Evolutionary conservation across 2,329 filamentous ascomycete genomes (phyloP), one percentile per base, ranked within the genome.

Genomic region (Plenodomus lindquistii): DNA sequence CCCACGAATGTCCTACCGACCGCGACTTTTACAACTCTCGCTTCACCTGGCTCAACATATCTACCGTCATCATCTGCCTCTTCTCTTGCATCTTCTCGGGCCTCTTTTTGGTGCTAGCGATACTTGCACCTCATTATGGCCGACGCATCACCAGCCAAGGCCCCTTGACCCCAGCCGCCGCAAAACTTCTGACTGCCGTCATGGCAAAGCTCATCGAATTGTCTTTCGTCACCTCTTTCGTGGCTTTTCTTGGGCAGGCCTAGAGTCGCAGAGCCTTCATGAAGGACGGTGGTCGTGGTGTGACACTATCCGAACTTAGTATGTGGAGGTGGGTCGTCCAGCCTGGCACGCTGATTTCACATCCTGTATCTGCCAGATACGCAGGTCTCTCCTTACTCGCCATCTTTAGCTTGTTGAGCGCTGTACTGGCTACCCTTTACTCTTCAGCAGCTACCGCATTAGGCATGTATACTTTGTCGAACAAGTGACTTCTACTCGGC

Each of bases 191-290:
- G 1, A 85, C 83, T n/a, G 81, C 87, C 0, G 71, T 90, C 2
- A 74, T 90, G 29, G 87, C 89, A 7, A 93, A 92, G 70, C 82
- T 86, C 0, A 89, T 92, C 40, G 89, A 93, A 70, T 66, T 92
- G 55, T 85, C 86, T 0, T 93, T 91, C 62, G 87, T 90, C 3
- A 90, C 88, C 0, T 85, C 89, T 0, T 88, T 90, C 51, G 86
- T 92, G 1, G 81, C 86, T 0, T 88, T 88, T 45, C 67, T 92
- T 0, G 89, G 89, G 0, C 89, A 94, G 66, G 81, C 88, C 0
- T 72, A 93, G 15, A 90, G 83, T n/a, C 79, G 87, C 17, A 76
- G 86, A 45, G 86, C 88, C 0, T 81, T 89, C 46, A 79, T 80
- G 19, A 81, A 79, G 44, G 75, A 79, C 8, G 56, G 67, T 8